Evolutionary conservation across 1,284 basidiomycete genomes (phyloP).

Genomic region (Cryptococcus deneoformans): DNA sequence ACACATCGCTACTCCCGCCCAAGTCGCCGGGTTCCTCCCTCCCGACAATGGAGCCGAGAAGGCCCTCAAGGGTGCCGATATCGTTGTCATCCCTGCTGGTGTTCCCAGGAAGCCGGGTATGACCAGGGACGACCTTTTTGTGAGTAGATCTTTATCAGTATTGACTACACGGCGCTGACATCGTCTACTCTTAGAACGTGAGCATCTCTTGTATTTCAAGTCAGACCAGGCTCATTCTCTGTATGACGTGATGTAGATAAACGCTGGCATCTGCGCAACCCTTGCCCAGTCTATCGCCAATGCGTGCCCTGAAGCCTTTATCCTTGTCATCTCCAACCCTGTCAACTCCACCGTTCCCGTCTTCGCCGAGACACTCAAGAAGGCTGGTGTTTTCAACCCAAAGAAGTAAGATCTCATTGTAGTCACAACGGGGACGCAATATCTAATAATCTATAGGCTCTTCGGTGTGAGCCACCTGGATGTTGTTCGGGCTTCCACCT

Average conservation of each 20-base stretch:
- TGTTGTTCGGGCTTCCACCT: conserved; percentile 91
- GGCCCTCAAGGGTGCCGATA: conserved; percentile 52
- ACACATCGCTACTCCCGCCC: conserved; percentile 87
- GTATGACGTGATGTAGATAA: conserved; percentile 31
- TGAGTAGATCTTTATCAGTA: conserved; percentile 50
- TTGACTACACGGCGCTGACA: not conserved
- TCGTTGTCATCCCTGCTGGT: conserved; percentile 98
- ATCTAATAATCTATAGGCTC: conserved; percentile 36
- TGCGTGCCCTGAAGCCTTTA: conserved; percentile 82
- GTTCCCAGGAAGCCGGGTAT: conserved; percentile 82
- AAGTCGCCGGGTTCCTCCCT: conserved; percentile 59
- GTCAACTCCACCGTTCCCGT: conserved; percentile 90
- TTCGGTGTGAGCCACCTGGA: conserved; percentile 95
- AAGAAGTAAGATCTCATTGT: conserved; percentile 48
- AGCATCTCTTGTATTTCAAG: conserved; percentile 1
- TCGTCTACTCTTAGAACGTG: conserved; percentile 22
- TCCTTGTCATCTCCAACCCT: conserved; percentile 93
- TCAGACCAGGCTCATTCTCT: not conserved
- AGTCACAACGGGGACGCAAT: not conserved
- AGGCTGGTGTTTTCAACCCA: conserved; percentile 92
- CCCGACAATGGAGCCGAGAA: conserved; percentile 47
- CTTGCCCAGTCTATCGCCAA: conserved; percentile 85
- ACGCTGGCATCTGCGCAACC: conserved; percentile 75
- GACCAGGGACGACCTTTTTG: conserved; percentile 96
- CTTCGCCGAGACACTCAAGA: conserved; percentile 89